Evolutionary conservation across 2,329 filamentous ascomycete species (phyloP), one percentile per base, ranked within the genome.

Genomic region (Meredithiella fracta): DNA sequence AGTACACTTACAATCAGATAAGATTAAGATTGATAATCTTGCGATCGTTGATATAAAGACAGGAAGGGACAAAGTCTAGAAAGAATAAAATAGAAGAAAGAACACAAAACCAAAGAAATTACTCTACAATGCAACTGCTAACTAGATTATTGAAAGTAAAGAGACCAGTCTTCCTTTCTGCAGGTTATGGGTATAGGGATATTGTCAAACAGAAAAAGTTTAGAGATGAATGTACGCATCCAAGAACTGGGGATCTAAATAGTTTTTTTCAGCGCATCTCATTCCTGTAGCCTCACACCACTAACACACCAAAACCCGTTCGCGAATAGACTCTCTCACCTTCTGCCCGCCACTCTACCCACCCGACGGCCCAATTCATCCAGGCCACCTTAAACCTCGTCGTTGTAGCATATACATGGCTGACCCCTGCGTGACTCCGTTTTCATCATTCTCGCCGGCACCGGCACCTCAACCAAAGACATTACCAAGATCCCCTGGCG

Each of bases 21-120:
- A 55, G 53, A 55, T 55, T 31, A 54, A 42, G 51, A 53, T 53
- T 53, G 51, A 53, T 53, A 53, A 53, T 20, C 26, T 49, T 26
- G 44, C 9, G 44, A 50, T 50, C 34, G 42, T 23, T 5, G 29
- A 34, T 34, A 34, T 25, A 11, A 55, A 49, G 23, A 20, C 25
- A 31, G 15, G 23, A 47, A 29, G 25, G 29, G 34, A 47, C 44
- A 37, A 23, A 53, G 47, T 34, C 15, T 25, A 37, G 25, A 53
- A 53, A 37, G 22, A 20, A 37, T 14, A 51, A 22, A 1, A 38
- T 29, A 49, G n/a, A 38, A 11, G 9, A 53, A 53, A 53, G 31
- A 22, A 53, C 7, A 15, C 8, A 2, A n/a, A 31, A 15, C 8
- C 15, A n/a, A 31, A 37, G 31, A 20, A 23, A 38, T 20, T 11